A percentile compares a stretch with the other conserved stretches of the same genome.
These are phyloP conservation scores for Diaporthe amygdali DNA, from an alignment of 2,329 filamentous ascomycete genomes.

Conservation along the genomic window DNA sequence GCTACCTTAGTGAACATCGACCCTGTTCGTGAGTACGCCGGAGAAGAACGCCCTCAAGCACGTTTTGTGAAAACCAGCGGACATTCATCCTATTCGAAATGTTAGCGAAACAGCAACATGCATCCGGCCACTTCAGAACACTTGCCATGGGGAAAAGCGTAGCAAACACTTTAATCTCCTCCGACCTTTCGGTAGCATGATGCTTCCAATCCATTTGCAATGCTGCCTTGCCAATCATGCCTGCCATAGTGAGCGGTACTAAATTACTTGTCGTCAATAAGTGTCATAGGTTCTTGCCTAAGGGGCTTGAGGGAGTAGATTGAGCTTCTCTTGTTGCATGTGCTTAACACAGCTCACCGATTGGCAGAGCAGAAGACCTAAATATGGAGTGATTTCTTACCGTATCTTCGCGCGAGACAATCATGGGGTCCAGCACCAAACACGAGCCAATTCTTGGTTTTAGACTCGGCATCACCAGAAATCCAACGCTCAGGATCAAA, in stretches of 20 bases:
- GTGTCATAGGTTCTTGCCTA: too few relatives aligned
- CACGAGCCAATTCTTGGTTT: slow-evolving; percentile 59
- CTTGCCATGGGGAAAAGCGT: slow-evolving; percentile 54
- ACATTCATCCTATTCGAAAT: slow-evolving; percentile 37
- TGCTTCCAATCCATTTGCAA: slow-evolving; percentile 57
- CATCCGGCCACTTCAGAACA: neutral
- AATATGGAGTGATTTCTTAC: neutral
- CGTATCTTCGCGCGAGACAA: slow-evolving; percentile 4
- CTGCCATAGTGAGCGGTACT: slow-evolving; percentile 55
- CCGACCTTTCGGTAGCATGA: slow-evolving; percentile 51
- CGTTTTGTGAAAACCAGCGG: slow-evolving; percentile 42
- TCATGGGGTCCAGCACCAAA: slow-evolving; percentile 58
- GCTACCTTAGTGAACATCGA: too few relatives aligned
- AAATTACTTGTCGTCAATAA: slow-evolving; percentile 42
- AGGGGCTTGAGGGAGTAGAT: too few relatives aligned
- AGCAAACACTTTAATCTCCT: slow-evolving; percentile 57
- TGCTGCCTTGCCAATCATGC: slow-evolving; percentile 57
- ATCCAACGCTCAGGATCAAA: slow-evolving; percentile 60
- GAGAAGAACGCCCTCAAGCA: too few relatives aligned
- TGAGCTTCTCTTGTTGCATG: too few relatives aligned
- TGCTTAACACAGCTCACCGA: neutral
- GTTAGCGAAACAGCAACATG: neutral
- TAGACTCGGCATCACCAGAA: slow-evolving; percentile 52
- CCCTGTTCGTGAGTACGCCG: too few relatives aligned
- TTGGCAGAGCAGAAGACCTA: neutral